Conservation (phyloP, 2,329 filamentous ascomycete genomes). For the Penicillium vulpinum region DNA sequence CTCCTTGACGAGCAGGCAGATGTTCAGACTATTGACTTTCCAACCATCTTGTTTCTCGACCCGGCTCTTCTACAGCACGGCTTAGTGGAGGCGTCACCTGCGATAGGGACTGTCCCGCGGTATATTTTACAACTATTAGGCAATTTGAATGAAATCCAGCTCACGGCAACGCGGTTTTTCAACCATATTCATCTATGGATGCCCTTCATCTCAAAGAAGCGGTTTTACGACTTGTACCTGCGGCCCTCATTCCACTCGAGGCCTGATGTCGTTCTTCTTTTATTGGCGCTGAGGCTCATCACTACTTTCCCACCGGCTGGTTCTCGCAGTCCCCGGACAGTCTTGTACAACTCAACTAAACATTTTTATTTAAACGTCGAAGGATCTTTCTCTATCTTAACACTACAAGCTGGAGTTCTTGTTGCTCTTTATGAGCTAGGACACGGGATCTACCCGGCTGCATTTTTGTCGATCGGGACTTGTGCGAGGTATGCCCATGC, state of each 20-base stretch:
- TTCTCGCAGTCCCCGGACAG: constrained; percentile 5
- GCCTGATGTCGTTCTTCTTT: constrained; percentile 13
- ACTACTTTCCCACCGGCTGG: constrained; percentile 1
- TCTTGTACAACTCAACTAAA: constrained; percentile 17
- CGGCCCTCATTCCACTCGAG: constrained; percentile 8
- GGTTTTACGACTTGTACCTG: constrained; percentile 18
- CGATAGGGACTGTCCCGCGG: not conserved
- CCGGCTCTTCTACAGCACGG: not conserved
- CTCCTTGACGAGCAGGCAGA: not conserved
- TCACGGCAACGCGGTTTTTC: constrained; percentile 18
- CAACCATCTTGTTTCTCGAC: not conserved
- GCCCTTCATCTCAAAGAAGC: constrained; percentile 25
- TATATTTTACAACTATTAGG: not conserved
- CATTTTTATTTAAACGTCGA: not conserved
- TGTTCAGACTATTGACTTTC: not conserved
- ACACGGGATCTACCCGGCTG: constrained; percentile 8
- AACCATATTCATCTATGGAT: constrained; percentile 23
- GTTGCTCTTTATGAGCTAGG: constrained; percentile 6
- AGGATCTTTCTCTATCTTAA: not conserved
- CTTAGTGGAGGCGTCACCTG: not conserved
- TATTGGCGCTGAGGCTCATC: constrained; percentile 16
- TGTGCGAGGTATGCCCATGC: constrained; percentile 5
- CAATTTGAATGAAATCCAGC: constrained; percentile 7
- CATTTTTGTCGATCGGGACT: constrained; percentile 1
- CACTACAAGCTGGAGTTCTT: not conserved